Base-by-base conservation (phyloP, 2,329 filamentous ascomycete species). In the Aspergillus alliaceus region DNA sequence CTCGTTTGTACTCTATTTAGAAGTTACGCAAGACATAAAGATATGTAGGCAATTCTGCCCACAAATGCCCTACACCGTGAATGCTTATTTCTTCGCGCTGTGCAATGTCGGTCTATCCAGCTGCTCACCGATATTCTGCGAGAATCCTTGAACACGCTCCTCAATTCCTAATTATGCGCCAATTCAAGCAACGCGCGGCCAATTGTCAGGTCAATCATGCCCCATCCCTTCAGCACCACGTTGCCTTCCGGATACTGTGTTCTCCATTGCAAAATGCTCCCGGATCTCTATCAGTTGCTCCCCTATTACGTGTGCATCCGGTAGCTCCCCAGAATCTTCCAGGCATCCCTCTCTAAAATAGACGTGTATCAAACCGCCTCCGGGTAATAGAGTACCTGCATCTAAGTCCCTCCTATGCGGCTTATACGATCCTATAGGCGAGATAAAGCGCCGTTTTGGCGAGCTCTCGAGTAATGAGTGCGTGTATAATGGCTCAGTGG, bases 301-400 rank as follows among this genome's bases (percentile, higher is more conserved):
- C 22, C 65, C 67, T 2, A 58, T 59, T 9, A 81, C 63, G 14
- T 68, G 61, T 1, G 77, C 78, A 46, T 65, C 69, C 35, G 79
- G 75, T 39, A 81, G 57, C 62, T 82, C 80, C 3, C 79, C 79
- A 5, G 77, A 73, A 58, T 81, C 77, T 48, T 76, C 69, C 51
- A 80, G 62, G 58, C 77, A 80, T 4, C 75, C 78, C 35, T 77
- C 72, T 32, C 69, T 72, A 6, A 64, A 80, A 61, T 91, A 89
- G 6, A 91, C 89, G 5, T 90, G 82, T 24, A 91, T 80, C 15
- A 84, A 86, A 0, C 85, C 86, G 0, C 86, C 86, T 63, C 89
- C 87, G 3, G 66, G 80, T 14, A 77, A 65, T 7, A 79, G 55
- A 1, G 76, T 78, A 31, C 72, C 69, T 0, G 78, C 72, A 56